phyloP scores from a whole-genome alignment of 352 stramenopile genomes.

The Globisporangium canariense region DNA sequence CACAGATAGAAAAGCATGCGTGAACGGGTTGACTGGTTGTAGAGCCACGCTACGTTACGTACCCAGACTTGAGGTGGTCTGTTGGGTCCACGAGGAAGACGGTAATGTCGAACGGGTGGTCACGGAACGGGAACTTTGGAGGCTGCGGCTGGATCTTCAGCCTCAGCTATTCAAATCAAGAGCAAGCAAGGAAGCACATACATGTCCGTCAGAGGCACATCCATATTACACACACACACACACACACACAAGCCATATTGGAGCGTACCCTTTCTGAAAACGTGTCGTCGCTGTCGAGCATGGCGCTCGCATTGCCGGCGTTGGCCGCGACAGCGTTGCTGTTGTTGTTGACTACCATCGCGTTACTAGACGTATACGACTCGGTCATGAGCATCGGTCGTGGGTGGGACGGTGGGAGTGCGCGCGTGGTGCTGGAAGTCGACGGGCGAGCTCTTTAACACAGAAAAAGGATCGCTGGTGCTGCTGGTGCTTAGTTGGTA shows the following conservation, averaged over 20 bases:
- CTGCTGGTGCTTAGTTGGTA: neutral
- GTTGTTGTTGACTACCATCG: neutral
- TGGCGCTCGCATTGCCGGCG: constrained; percentile 18
- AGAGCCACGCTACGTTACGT: constrained; percentile 18
- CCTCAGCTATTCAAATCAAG: constrained; percentile 32
- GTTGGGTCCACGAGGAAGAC: constrained; percentile 84
- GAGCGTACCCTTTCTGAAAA: constrained; percentile 51
- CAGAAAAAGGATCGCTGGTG: neutral
- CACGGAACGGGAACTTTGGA: constrained; percentile 83
- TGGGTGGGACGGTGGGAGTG: neutral
- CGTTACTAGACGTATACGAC: constrained; percentile 33
- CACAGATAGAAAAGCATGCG: neutral
- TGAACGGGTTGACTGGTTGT: neutral
- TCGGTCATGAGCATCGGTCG: constrained; percentile 63
- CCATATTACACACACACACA: neutral
- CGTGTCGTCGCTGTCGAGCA: constrained; percentile 49
- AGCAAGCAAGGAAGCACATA: neutral
- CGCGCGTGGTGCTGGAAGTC: constrained; percentile 7
- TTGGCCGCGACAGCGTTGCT: constrained; percentile 10
- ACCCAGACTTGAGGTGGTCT: constrained; percentile 78
- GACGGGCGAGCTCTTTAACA: neutral
- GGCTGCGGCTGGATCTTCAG: constrained; percentile 85
- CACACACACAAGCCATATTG: neutral
- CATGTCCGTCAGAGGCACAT: neutral
- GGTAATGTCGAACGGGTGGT: constrained; percentile 84